A percentile compares a stretch with the other conserved stretches of the same genome.
phyloP scores from a whole-genome alignment of 768 basidiomycete species.

The Kwoniella sp. region DNA sequence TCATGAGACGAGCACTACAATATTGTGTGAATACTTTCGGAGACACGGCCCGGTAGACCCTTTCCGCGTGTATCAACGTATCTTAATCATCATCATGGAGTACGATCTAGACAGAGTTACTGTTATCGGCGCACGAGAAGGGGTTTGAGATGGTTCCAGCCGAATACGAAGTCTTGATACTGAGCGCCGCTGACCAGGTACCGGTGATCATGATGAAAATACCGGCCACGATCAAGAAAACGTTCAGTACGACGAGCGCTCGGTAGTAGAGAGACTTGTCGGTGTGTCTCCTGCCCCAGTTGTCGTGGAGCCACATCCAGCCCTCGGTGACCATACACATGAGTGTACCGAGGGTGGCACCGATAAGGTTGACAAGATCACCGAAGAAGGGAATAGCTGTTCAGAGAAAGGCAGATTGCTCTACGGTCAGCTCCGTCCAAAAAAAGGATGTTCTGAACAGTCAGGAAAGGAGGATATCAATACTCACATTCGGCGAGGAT shows the following conservation, averaged over 20 bases:
- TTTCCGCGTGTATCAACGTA: too few relatives aligned
- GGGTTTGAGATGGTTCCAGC: conserved; percentile 35
- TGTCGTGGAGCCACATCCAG: conserved; percentile 49
- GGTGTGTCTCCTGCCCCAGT: conserved; percentile 24
- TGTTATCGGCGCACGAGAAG: conserved; percentile 47
- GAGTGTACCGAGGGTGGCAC: conserved; percentile 36
- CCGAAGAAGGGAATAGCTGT: conserved; percentile 39
- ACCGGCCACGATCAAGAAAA: conserved; percentile 37
- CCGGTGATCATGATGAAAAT: conserved; percentile 45
- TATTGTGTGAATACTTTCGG: neutral
- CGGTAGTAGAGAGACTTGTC: conserved; percentile 37
- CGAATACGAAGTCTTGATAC: conserved; percentile 33
- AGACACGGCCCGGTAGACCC: neutral
- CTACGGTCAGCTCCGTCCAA: conserved; percentile 22
- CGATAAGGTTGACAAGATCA: conserved; percentile 34
- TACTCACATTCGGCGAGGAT: conserved; percentile 21
- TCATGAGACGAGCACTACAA: too few relatives aligned
- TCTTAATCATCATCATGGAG: too few relatives aligned
- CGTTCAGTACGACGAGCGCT: conserved; percentile 30
- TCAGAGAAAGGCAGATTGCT: neutral
- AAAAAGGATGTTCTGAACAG: conserved; percentile 23
- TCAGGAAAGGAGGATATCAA: conserved; percentile 3
- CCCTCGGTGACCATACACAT: conserved; percentile 34
- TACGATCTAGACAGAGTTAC: conserved; percentile 23
- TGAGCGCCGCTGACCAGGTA: conserved; percentile 35